These are phyloP conservation scores for Teunomyces stri DNA, from an alignment of 805 yeast species.

Conservation along the genomic window DNA sequence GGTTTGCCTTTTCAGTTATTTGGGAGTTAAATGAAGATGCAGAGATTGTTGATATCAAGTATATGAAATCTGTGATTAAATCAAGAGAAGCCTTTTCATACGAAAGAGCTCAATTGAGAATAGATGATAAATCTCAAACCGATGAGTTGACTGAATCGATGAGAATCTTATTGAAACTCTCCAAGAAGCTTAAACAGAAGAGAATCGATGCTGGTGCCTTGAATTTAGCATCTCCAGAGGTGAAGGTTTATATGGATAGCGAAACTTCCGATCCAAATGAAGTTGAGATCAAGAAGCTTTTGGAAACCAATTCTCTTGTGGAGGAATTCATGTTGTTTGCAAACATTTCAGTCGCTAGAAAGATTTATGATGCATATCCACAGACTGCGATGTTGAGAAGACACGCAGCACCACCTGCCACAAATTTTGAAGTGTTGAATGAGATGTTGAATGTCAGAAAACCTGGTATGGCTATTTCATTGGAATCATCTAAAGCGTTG, in stretches of 20 bases:
- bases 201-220: constrained; percentile 94
- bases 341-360: constrained; percentile 91
- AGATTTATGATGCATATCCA: constrained; percentile 89
- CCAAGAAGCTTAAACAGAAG: constrained; percentile 79
- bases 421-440: constrained; percentile 85
- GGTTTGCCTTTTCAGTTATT: constrained; percentile 91
- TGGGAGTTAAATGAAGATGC: constrained; percentile 94
- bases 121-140: constrained; percentile 70
- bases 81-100: constrained; percentile 95
- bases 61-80: constrained; percentile 81
- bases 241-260: constrained; percentile 93
- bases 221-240: constrained; percentile 96
- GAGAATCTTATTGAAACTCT: constrained; percentile 75
- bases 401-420: constrained; percentile 95
- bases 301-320: constrained; percentile 92
- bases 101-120: constrained; percentile 87
- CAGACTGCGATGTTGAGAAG: constrained; percentile 98
- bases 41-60: constrained; percentile 73
- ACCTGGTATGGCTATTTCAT: constrained; percentile 61
- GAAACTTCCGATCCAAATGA: constrained; percentile 97
- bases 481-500: constrained; percentile 84
- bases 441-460: constrained; percentile 85
- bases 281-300: constrained; percentile 83
- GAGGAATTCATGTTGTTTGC: constrained; percentile 99
- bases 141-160: constrained; percentile 90